A percentile compares a stretch with the other conserved stretches of the same genome.
Conservation (phyloP, 352 stramenopile genomes). For the Pythium angustatum region DNA sequence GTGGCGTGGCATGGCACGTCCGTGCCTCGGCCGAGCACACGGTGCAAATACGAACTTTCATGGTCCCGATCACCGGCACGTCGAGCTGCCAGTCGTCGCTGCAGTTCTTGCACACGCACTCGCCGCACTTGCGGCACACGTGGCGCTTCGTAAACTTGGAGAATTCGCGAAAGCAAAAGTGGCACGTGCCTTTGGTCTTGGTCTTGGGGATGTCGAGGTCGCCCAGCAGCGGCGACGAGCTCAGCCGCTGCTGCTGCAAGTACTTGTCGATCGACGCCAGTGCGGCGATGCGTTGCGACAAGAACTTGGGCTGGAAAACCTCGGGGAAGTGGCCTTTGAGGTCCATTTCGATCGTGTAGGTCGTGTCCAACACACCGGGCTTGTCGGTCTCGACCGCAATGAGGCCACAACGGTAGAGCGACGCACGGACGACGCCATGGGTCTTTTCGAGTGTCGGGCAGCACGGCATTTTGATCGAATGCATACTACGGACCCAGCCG, state of each 20-base stretch:
- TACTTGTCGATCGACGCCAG: slow-evolving; percentile 75
- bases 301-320: slow-evolving; percentile 63
- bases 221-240: slow-evolving; percentile 69
- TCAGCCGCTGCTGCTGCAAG: slow-evolving; percentile 80
- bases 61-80: slow-evolving; percentile 73
- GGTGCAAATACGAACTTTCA: slow-evolving; percentile 82
- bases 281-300: slow-evolving; percentile 65
- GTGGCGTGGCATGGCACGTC: slow-evolving; percentile 46
- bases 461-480: slow-evolving; percentile 61
- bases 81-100: slow-evolving; percentile 81
- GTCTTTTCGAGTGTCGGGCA: slow-evolving; percentile 42
- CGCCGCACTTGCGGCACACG: slow-evolving; percentile 77
- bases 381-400: slow-evolving; percentile 76
- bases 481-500: slow-evolving; percentile 56
- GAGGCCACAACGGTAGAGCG: slow-evolving; percentile 79
- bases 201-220: slow-evolving; percentile 67
- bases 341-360: slow-evolving; percentile 85
- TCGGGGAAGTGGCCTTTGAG: slow-evolving; percentile 80
- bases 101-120: slow-evolving; percentile 76
- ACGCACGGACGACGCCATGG: slow-evolving; percentile 63
- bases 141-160: slow-evolving; percentile 50
- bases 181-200: slow-evolving; percentile 47
- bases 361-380: slow-evolving; percentile 72
- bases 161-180: slow-evolving; percentile 78
- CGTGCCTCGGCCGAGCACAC: slow-evolving; percentile 77